Evolutionary conservation across 139 green algal genomes (phyloP).

Genomic region (Desmodesmus armatus): DNA sequence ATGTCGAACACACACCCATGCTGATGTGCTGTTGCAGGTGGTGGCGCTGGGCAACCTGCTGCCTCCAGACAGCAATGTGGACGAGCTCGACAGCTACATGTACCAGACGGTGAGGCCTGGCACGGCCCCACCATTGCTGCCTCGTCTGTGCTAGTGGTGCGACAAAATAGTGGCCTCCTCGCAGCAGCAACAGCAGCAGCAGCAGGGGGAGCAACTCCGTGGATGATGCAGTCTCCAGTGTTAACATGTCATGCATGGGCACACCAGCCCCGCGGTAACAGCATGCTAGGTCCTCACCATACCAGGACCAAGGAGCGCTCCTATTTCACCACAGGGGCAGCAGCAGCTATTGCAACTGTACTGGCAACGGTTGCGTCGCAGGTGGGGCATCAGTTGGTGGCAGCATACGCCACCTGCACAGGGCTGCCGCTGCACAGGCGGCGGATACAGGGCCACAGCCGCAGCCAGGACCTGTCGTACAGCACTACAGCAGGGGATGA

Average conservation of each 20-base stretch:
- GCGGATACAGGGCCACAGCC: conserved; percentile 72
- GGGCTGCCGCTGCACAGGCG: conserved; percentile 88
- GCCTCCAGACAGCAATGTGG: conserved; percentile 58
- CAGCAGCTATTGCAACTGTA: neutral
- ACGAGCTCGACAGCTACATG: conserved; percentile 96
- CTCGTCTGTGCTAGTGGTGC: neutral
- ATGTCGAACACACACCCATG: neutral
- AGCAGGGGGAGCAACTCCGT: too few relatives aligned
- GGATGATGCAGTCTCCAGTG: too few relatives aligned
- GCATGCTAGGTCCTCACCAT: too few relatives aligned
- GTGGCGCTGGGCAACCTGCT: conserved; percentile 82
- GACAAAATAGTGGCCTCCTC: neutral
- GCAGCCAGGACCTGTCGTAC: conserved; percentile 76
- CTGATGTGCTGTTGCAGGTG: conserved; percentile 17
- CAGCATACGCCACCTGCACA: conserved; percentile 83
- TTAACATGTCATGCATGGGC: too few relatives aligned
- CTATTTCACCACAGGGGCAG: too few relatives aligned
- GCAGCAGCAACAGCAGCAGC: neutral
- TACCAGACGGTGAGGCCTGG: conserved; percentile 87
- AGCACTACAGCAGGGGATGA: conserved; percentile 82
- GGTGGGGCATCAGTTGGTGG: conserved; percentile 91
- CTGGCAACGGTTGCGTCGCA: conserved; percentile 14
- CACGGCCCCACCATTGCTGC: too few relatives aligned
- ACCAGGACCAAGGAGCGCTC: too few relatives aligned
- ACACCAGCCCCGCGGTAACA: too few relatives aligned